These are phyloP conservation scores for Pseudodiploospora longispora DNA, from an alignment of 2,329 filamentous ascomycete genomes.

Conservation along the genomic window DNA sequence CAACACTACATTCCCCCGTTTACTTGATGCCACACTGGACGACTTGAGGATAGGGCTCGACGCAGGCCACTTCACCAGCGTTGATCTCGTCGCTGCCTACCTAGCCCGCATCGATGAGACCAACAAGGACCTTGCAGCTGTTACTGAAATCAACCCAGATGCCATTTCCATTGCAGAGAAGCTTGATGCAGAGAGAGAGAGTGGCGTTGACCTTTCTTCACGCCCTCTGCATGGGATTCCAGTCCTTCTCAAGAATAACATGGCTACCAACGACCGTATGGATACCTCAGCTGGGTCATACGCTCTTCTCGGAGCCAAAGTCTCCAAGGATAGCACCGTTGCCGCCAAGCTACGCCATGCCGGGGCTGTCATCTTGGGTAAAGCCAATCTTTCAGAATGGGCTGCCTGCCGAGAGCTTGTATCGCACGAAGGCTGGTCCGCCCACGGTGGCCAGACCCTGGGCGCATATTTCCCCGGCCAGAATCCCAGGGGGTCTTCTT, in stretches of 20 bases:
- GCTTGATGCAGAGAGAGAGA: slow-evolving; percentile 21
- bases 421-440: slow-evolving; percentile 53
- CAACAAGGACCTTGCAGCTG: slow-evolving; percentile 17
- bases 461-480: slow-evolving; percentile 53
- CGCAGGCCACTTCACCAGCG: slow-evolving; percentile 23
- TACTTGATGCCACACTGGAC: slow-evolving; percentile 15
- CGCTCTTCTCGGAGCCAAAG: slow-evolving; percentile 50
- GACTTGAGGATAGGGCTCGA: slow-evolving; percentile 14
- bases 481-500: slow-evolving; percentile 53
- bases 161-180: slow-evolving; percentile 28
- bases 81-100: slow-evolving; percentile 26
- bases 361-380: slow-evolving; percentile 55
- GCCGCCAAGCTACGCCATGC: slow-evolving; percentile 49
- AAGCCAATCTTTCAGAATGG: slow-evolving; percentile 56
- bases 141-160: slow-evolving; percentile 30
- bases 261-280: slow-evolving; percentile 55
- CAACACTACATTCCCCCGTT: slow-evolving; percentile 4
- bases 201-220: not conserved
- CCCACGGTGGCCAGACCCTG: slow-evolving; percentile 52
- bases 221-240: slow-evolving; percentile 56
- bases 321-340: slow-evolving; percentile 33
- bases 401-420: slow-evolving; percentile 49
- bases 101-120: slow-evolving; percentile 19
- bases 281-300: slow-evolving; percentile 57
- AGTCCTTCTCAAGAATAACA: slow-evolving; percentile 60